These are phyloP conservation scores for Solanum raphanifolium DNA, from an alignment of 257 asterid genomes.

Conservation along the genomic window DNA sequence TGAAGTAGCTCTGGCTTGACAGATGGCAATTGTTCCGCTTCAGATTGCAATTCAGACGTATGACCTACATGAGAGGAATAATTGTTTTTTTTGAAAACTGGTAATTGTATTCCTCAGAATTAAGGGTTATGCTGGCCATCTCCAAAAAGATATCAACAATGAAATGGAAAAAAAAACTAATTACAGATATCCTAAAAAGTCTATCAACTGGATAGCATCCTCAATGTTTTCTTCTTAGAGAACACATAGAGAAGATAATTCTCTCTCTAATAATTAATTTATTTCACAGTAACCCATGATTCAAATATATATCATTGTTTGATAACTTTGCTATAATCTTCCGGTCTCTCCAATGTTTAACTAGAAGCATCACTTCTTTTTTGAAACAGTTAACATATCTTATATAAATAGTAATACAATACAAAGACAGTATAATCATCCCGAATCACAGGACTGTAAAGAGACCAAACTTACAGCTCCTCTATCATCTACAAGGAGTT, in stretches of 20 bases:
- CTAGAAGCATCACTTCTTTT: background rate
- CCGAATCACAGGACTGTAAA: background rate
- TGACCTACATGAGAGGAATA: constrained; percentile 21
- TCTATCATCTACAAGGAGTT: background rate
- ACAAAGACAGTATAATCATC: background rate
- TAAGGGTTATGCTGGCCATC: background rate
- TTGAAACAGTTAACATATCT: background rate
- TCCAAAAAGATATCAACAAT: background rate
- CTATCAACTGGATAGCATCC: background rate
- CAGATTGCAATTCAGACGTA: constrained; percentile 22
- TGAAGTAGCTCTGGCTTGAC: constrained; percentile 26
- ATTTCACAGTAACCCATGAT: background rate
- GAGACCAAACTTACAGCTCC: background rate
- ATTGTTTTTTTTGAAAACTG: background rate
- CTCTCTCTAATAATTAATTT: background rate
- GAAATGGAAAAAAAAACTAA: background rate
- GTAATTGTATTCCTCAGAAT: background rate
- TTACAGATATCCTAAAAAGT: background rate
- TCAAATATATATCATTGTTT: background rate
- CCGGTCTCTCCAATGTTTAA: background rate
- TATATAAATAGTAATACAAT: background rate
- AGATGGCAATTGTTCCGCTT: constrained; percentile 22
- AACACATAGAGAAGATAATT: background rate
- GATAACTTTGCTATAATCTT: background rate
- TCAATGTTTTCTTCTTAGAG: background rate